Evolutionary conservation across 495 filamentous ascomycete genomes (phyloP).

Genomic region (Annulohypoxylon maeteangense): DNA sequence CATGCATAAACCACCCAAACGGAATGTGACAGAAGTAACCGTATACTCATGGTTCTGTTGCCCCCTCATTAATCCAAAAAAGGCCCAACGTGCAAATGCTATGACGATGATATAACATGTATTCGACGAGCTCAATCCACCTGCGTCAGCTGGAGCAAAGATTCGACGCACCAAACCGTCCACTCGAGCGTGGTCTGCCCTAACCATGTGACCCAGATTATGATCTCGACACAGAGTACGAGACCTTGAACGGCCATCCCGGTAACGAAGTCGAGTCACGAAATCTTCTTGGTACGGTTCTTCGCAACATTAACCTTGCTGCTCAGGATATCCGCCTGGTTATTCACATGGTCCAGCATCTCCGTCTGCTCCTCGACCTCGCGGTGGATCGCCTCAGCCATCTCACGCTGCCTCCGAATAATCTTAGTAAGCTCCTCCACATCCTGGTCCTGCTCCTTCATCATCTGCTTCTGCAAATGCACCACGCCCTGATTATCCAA

Average conservation of each 20-base stretch:
- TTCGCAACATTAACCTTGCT: slow-evolving; percentile 85
- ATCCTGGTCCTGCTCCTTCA: slow-evolving; percentile 85
- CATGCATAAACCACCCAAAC: neutral
- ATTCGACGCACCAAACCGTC: slow-evolving; percentile 42
- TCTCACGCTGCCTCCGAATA: slow-evolving; percentile 82
- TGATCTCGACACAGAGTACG: slow-evolving; percentile 25
- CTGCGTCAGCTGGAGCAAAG: slow-evolving; percentile 26
- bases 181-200: slow-evolving; percentile 37
- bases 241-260: slow-evolving; percentile 22
- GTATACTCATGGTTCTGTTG: slow-evolving; percentile 13
- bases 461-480: slow-evolving; percentile 83
- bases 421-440: slow-evolving; percentile 80
- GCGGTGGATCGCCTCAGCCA: slow-evolving; percentile 84
- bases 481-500: slow-evolving; percentile 90
- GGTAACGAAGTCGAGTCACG: slow-evolving; percentile 42
- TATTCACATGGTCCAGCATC: slow-evolving; percentile 78
- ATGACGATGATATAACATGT: slow-evolving; percentile 11
- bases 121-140: slow-evolving; percentile 18
- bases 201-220: slow-evolving; percentile 31
- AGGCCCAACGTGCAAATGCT: slow-evolving; percentile 6
- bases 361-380: slow-evolving; percentile 88
- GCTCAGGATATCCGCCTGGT: slow-evolving; percentile 76
- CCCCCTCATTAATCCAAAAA: slow-evolving; percentile 4
- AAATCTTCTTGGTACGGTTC: slow-evolving; percentile 80
- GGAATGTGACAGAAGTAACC: neutral